A percentile compares a stretch with the other conserved stretches of the same genome.
Conservation (phyloP, 1,139 yeast genomes). For the Kodamaea derodonti region DNA sequence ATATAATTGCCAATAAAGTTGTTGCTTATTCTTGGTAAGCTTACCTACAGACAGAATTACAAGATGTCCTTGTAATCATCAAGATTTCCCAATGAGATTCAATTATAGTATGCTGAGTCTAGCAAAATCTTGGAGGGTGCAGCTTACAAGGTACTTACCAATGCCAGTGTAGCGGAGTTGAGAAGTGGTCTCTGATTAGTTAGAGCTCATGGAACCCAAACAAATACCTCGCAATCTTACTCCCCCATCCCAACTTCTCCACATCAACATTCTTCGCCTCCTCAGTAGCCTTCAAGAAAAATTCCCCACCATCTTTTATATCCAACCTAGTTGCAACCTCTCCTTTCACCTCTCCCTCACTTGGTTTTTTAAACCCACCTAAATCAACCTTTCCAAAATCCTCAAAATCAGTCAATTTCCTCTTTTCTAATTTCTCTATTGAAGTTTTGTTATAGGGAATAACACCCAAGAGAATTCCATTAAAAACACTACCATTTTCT, state of each 20-base stretch:
- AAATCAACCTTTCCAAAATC: slow-evolving; percentile 45
- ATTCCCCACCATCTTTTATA: slow-evolving; percentile 39
- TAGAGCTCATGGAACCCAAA: slow-evolving; percentile 47
- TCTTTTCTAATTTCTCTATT: slow-evolving; percentile 59
- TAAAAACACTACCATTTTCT: slow-evolving; percentile 72
- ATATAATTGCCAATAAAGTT: no score
- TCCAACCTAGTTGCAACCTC: slow-evolving; percentile 23
- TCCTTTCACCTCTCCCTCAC: slow-evolving; percentile 1
- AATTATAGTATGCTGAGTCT: no score
- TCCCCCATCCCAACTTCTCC: slow-evolving; percentile 34
- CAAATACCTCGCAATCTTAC: slow-evolving; percentile 32
- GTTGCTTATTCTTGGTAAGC: no score
- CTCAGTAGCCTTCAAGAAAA: slow-evolving; percentile 30
- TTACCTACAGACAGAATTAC: no score
- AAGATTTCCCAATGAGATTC: no score
- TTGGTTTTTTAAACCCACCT: slow-evolving; percentile 6
- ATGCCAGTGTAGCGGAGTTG: no score
- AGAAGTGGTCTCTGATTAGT: no score
- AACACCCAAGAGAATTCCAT: slow-evolving; percentile 74
- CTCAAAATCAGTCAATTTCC: slow-evolving; percentile 47
- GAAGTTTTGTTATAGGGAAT: slow-evolving; percentile 61
- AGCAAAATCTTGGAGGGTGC: no score
- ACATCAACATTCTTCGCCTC: slow-evolving; percentile 11
- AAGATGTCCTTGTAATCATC: no score
- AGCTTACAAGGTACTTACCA: no score